These are phyloP conservation scores for Spatholobus suberectus DNA, from an alignment of 306 rosid genomes.

Conservation along the genomic window DNA sequence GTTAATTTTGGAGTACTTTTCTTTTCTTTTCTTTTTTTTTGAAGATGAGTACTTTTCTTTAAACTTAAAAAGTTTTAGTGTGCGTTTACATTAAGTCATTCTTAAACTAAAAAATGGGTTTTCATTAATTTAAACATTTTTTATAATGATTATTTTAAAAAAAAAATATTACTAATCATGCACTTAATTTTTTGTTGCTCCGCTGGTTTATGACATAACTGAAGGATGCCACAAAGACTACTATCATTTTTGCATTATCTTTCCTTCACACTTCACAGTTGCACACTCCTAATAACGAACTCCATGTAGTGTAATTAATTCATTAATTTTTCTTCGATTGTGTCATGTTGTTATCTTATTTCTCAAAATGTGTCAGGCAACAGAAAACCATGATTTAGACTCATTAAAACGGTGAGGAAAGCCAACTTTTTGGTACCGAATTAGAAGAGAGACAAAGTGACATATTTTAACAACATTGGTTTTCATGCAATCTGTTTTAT, in stretches of 20 bases:
- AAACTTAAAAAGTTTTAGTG: neutral
- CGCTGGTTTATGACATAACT: neutral
- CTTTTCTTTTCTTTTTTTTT: too few relatives aligned
- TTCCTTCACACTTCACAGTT: neutral
- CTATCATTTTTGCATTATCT: neutral
- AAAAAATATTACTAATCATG: neutral
- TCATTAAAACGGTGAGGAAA: constrained; percentile 43
- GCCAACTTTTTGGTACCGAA: constrained; percentile 47
- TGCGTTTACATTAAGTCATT: neutral
- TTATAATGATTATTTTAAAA: too few relatives aligned
- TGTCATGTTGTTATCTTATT: constrained; percentile 31
- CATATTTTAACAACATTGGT: constrained; percentile 23
- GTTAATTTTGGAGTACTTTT: neutral
- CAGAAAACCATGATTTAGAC: constrained; percentile 47
- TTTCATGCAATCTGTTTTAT: constrained; percentile 51
- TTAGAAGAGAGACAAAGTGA: constrained; percentile 36
- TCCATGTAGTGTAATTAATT: too few relatives aligned
- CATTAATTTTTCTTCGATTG: neutral
- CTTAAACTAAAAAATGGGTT: neutral
- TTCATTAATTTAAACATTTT: neutral
- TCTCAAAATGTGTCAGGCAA: constrained; percentile 43
- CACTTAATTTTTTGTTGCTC: neutral
- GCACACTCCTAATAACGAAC: neutral
- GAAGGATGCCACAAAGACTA: neutral
- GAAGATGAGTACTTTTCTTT: neutral